phyloP scores from a whole-genome alignment of 495 filamentous ascomycete genomes.

The Chlorociboria aeruginascens region DNA sequence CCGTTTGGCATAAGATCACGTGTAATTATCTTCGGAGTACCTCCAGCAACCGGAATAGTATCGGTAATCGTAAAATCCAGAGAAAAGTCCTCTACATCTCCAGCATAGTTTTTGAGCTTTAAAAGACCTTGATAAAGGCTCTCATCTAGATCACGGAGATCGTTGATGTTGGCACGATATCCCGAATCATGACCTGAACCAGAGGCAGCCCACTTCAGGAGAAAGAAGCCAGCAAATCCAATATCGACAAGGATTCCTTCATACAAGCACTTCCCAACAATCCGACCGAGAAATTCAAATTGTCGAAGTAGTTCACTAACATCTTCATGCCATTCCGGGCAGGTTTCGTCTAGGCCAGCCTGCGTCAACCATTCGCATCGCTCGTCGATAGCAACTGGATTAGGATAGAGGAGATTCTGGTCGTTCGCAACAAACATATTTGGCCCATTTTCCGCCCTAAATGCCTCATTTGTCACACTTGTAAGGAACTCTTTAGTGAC shows the following conservation, averaged over 20 bases:
- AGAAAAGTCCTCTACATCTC: conserved; percentile 67
- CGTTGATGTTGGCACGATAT: conserved; percentile 83
- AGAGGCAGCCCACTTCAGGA: conserved; percentile 84
- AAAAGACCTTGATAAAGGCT: conserved; percentile 88
- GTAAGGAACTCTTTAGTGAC: conserved; percentile 98
- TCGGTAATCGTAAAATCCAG: conserved; percentile 89
- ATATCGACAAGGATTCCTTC: conserved; percentile 95
- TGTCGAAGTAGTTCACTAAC: conserved; percentile 53
- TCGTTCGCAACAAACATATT: conserved; percentile 75
- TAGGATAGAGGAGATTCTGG: conserved; percentile 82
- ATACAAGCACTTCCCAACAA: conserved; percentile 95
- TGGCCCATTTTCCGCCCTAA: conserved; percentile 40
- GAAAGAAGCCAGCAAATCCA: conserved; percentile 88
- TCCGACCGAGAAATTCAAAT: conserved; percentile 85
- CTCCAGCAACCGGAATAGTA: conserved; percentile 45
- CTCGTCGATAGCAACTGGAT: conserved; percentile 69
- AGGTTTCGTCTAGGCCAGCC: conserved; percentile 39
- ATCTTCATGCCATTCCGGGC: conserved; percentile 40
- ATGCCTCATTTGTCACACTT: conserved; percentile 79
- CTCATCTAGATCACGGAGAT: conserved; percentile 84
- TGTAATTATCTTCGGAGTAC: conserved; percentile 43
- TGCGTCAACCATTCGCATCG: conserved; percentile 44
- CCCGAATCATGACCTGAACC: conserved; percentile 53
- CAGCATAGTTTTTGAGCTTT: conserved; percentile 77
- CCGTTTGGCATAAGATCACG: conserved; percentile 66